These are phyloP conservation scores for Rhexocercosporidium sp. DNA, from an alignment of 2,329 filamentous ascomycete species.

Conservation along the genomic window DNA sequence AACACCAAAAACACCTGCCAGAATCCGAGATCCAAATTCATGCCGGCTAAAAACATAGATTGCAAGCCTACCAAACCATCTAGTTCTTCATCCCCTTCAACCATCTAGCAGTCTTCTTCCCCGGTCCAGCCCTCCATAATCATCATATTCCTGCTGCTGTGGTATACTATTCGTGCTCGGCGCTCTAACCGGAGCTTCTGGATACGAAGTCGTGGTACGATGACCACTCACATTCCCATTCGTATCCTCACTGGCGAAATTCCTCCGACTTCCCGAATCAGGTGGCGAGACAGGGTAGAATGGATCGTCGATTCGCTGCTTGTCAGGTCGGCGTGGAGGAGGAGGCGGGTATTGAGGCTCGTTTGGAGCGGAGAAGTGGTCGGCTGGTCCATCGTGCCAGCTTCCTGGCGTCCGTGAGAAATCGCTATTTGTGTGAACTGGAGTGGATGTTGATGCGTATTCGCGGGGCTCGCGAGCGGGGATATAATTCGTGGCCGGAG, in stretches of 20 bases:
- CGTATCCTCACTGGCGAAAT: neutral
- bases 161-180: slow-evolving; percentile 8
- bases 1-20: too few species aligned
- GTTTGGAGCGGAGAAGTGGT: neutral
- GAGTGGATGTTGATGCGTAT: slow-evolving; percentile 1
- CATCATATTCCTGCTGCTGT: slow-evolving; percentile 5
- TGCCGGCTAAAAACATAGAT: too few species aligned
- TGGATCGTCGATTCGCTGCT: slow-evolving; percentile 6
- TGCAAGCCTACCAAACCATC: neutral
- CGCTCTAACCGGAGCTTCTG: neutral
- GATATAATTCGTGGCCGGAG: slow-evolving; percentile 2
- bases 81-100: slow-evolving; percentile 16
- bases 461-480: slow-evolving; percentile 1
- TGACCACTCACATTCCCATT: slow-evolving; percentile 4
- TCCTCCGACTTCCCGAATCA: slow-evolving; percentile 1
- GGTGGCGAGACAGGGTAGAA: slow-evolving; percentile 9
- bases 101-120: slow-evolving; percentile 13
- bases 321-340: slow-evolving; percentile 5
- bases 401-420: neutral
- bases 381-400: neutral
- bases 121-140: neutral
- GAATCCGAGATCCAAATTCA: too few species aligned
- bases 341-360: slow-evolving; percentile 12
- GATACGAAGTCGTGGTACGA: neutral
- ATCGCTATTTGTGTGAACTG: neutral